These are phyloP conservation scores for Phytophthora sp. DNA, from an alignment of 352 stramenopile species.

Conservation along the genomic window DNA sequence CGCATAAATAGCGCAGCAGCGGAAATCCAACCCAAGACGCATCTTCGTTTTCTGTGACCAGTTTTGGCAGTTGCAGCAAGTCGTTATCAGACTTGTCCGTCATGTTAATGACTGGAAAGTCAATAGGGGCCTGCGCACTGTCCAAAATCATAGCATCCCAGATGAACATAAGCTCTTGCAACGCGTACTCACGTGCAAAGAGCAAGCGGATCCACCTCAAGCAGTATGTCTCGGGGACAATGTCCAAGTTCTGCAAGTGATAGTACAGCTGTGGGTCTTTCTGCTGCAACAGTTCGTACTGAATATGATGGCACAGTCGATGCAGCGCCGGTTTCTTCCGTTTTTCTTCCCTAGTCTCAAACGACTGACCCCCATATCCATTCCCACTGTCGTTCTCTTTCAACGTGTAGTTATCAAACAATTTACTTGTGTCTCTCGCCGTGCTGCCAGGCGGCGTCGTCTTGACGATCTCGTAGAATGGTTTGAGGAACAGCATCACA, in stretches of 20 bases:
- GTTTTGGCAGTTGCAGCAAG: constrained; percentile 41
- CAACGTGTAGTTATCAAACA: constrained; percentile 32
- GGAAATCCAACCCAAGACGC: constrained; percentile 64
- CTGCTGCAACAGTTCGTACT: constrained; percentile 80
- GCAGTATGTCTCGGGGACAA: constrained; percentile 83
- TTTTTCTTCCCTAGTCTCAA: not conserved
- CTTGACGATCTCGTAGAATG: constrained; percentile 78
- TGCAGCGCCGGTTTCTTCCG: constrained; percentile 54
- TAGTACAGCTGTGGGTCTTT: constrained; percentile 85
- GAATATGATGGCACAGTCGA: constrained; percentile 69
- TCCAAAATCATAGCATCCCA: constrained; percentile 81
- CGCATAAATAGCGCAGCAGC: constrained; percentile 71
- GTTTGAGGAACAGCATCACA: constrained; percentile 81
- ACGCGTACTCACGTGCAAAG: constrained; percentile 76
- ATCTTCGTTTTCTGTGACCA: constrained; percentile 22
- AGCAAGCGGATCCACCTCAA: constrained; percentile 81
- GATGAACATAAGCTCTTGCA: constrained; percentile 63
- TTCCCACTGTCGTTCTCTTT: constrained; percentile 27
- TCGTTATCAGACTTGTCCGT: constrained; percentile 40
- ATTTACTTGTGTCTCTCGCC: not conserved
- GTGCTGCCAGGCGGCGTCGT: constrained; percentile 6
- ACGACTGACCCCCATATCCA: constrained; percentile 30
- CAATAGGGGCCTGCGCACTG: constrained; percentile 28
- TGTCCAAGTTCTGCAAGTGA: constrained; percentile 81
- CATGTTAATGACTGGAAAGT: constrained; percentile 45